Percentiles rank a stretch among this genome's conserved stretches.
Evolutionary conservation across 176 grass and related monocot species (phyloP).

Genomic region (Cenchrus americanus): DNA sequence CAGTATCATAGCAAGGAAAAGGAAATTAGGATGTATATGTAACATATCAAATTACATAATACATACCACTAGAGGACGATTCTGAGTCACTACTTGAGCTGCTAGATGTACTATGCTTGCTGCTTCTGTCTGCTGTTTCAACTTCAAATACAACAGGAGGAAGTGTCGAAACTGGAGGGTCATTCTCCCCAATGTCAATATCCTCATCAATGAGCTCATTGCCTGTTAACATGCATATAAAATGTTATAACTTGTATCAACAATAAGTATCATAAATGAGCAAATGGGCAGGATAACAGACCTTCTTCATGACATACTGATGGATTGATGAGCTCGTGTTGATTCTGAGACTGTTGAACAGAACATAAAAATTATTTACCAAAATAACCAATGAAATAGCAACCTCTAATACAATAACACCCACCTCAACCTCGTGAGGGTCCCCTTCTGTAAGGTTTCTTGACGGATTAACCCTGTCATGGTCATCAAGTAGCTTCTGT

Average conservation of each 20-base stretch:
- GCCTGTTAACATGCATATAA: constrained; percentile 47
- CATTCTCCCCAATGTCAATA: constrained; percentile 89
- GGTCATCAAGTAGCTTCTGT: constrained; percentile 79
- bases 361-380: constrained; percentile 42
- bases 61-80: constrained; percentile 87
- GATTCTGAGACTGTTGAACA: constrained; percentile 75
- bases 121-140: constrained; percentile 69
- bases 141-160: constrained; percentile 85
- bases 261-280: constrained; percentile 29
- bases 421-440: constrained; percentile 67
- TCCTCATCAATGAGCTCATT: constrained; percentile 81
- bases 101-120: constrained; percentile 86
- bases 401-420: constrained; percentile 42
- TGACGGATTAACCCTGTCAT: constrained; percentile 49
- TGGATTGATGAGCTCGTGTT: constrained; percentile 74
- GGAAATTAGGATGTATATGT: background rate
- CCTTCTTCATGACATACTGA: constrained; percentile 73
- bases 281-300: constrained; percentile 39
- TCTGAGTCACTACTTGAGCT: constrained; percentile 81
- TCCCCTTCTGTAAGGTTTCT: constrained; percentile 58
- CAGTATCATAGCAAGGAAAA: constrained; percentile 4
- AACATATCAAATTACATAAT: constrained; percentile 22
- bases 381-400: constrained; percentile 33
- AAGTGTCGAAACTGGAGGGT: constrained; percentile 70
- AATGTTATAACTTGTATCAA: constrained; percentile 20